Evolutionary conservation across 495 filamentous ascomycete genomes (phyloP).

Genomic region (Clohesyomyces aquaticus): DNA sequence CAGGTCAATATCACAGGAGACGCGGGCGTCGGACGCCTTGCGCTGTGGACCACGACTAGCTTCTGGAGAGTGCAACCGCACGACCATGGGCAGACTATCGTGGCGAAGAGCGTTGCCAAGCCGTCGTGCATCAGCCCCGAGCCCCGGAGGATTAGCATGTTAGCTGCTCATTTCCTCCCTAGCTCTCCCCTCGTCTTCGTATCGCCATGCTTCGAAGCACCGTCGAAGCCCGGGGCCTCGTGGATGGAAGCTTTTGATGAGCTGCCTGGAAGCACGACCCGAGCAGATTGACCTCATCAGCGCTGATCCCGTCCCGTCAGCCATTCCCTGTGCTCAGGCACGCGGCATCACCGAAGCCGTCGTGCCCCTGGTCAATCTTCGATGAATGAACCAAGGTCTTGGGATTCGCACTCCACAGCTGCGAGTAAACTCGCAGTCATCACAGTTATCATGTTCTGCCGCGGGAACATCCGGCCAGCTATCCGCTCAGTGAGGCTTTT

Average conservation of each 20-base stretch:
- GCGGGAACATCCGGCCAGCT: conserved; percentile 34
- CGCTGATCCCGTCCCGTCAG: conserved; percentile 28
- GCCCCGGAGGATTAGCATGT: not conserved
- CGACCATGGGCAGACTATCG: not conserved
- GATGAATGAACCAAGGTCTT: conserved; percentile 29
- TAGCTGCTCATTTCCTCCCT: conserved; percentile 1
- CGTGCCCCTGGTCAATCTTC: conserved; percentile 26
- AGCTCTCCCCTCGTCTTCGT: not conserved
- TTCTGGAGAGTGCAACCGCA: conserved; percentile 21
- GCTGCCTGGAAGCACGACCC: conserved; percentile 20
- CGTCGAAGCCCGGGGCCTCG: not conserved
- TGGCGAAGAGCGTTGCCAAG: conserved; percentile 15
- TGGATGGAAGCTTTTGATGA: not conserved
- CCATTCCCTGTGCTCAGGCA: conserved; percentile 34
- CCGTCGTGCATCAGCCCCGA: not conserved
- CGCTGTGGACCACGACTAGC: not conserved
- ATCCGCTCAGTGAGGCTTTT: not conserved
- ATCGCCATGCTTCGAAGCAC: not conserved
- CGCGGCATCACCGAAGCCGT: conserved; percentile 37
- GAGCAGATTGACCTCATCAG: conserved; percentile 9
- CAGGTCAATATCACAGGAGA: not conserved
- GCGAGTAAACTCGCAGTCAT: conserved; percentile 15
- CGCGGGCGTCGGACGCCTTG: conserved; percentile 7
- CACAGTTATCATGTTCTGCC: conserved; percentile 20
- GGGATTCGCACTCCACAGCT: conserved; percentile 17